Conservation (phyloP, 306 rosid genomes). For the Rosa persica region DNA sequence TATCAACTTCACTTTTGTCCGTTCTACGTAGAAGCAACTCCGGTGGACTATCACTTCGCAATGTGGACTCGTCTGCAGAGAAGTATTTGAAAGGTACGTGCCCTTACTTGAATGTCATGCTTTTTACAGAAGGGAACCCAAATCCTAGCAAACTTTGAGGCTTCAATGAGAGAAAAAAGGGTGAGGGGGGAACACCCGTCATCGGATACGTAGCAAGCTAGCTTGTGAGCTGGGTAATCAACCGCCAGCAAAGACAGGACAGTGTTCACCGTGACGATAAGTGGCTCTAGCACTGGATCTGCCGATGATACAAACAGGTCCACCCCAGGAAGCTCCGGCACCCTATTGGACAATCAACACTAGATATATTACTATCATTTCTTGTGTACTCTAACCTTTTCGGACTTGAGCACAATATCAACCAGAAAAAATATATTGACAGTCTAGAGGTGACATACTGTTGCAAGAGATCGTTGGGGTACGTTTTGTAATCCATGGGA, state of each 20-base stretch:
- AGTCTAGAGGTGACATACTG: constrained; percentile 27
- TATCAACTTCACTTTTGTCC: constrained; percentile 42
- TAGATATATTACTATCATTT: not conserved
- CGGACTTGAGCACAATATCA: not conserved
- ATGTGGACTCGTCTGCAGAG: not conserved
- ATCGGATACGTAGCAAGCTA: constrained; percentile 81
- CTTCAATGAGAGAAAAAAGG: constrained; percentile 51
- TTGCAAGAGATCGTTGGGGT: constrained; percentile 41
- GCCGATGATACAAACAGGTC: constrained; percentile 80
- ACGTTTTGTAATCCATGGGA: constrained; percentile 39
- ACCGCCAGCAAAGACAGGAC: constrained; percentile 67
- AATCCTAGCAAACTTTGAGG: constrained; percentile 49
- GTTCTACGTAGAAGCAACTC: constrained; percentile 41
- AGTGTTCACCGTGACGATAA: constrained; percentile 61
- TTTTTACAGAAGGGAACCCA: constrained; percentile 76
- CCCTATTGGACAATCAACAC: constrained; percentile 24
- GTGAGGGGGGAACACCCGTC: constrained; percentile 62
- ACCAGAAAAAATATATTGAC: too few relatives aligned
- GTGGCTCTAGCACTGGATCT: constrained; percentile 63
- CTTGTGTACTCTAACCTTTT: not conserved
- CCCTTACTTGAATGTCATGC: constrained; percentile 50
- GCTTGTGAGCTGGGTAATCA: constrained; percentile 67
- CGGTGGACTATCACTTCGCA: not conserved
- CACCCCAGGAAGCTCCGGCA: constrained; percentile 52
- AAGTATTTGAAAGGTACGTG: constrained; percentile 78